Percentiles rank a stretch among this genome's conserved stretches.
phyloP scores from a whole-genome alignment of 352 stramenopile species.

The Globisporangium polare region DNA sequence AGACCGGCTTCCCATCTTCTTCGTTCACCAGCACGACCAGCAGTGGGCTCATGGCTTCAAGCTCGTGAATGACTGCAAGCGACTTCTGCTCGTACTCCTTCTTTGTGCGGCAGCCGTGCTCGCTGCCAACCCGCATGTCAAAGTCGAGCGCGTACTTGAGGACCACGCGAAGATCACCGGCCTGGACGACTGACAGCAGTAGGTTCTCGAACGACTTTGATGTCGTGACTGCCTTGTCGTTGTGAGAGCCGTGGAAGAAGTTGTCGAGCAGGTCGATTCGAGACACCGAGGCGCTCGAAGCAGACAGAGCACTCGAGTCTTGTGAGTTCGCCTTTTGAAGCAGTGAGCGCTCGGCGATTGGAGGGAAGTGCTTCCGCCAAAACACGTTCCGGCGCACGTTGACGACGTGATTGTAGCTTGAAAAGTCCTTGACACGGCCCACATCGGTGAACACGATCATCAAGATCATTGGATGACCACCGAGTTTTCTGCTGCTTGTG shows the following conservation, averaged over 20 bases:
- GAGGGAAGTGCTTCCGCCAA: constrained; percentile 43
- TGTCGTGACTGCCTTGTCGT: constrained; percentile 31
- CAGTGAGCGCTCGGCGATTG: constrained; percentile 16
- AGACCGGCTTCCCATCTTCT: constrained; percentile 8
- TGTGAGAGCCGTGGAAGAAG: constrained; percentile 55
- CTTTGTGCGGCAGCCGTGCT: constrained; percentile 48
- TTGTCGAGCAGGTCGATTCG: constrained; percentile 44
- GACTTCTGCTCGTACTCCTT: constrained; percentile 50
- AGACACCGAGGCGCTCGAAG: neutral
- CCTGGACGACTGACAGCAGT: constrained; percentile 44
- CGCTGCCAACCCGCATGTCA: constrained; percentile 28
- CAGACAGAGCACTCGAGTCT: neutral
- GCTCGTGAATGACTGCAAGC: constrained; percentile 24
- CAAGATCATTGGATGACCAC: constrained; percentile 6
- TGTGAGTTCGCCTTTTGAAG: neutral
- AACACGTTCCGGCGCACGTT: constrained; percentile 50
- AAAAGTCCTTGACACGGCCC: constrained; percentile 30
- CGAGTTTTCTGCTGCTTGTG: neutral
- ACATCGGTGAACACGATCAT: constrained; percentile 22
- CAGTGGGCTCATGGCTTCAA: constrained; percentile 53
- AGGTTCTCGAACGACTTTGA: constrained; percentile 60
- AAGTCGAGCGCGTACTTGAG: constrained; percentile 38
- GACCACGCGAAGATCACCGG: constrained; percentile 41
- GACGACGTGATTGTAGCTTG: constrained; percentile 28
- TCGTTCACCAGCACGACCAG: constrained; percentile 43